Conservation (phyloP, 495 filamentous ascomycete genomes). For the Penicillium ochrochloron region DNA sequence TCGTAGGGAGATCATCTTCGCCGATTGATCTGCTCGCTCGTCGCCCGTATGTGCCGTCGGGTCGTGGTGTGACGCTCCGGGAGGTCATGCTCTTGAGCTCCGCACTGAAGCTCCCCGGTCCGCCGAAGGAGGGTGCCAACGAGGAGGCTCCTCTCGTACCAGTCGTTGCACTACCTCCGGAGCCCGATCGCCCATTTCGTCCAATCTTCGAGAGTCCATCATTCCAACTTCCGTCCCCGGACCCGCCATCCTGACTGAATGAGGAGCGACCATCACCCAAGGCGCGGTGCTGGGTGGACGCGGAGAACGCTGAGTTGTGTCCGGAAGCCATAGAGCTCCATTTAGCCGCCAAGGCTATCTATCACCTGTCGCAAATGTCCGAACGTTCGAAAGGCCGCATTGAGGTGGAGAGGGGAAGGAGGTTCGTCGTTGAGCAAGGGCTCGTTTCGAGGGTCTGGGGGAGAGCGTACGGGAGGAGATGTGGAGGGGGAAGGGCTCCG, state of each 20-base stretch:
- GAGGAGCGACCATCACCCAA: slow-evolving; percentile 60
- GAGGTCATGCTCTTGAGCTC: slow-evolving; percentile 79
- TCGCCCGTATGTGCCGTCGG: slow-evolving; percentile 59
- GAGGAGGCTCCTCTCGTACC: slow-evolving; percentile 62
- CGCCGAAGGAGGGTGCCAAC: slow-evolving; percentile 65
- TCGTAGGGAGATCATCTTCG: slow-evolving; percentile 58
- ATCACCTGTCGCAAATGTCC: slow-evolving; percentile 45
- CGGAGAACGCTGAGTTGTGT: slow-evolving; percentile 58
- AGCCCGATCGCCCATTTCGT: slow-evolving; percentile 57
- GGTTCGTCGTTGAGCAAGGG: slow-evolving; percentile 35
- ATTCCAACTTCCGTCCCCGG: slow-evolving; percentile 52
- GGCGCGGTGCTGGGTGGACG: slow-evolving; percentile 69
- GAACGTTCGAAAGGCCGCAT: slow-evolving; percentile 40
- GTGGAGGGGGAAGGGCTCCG: slow-evolving; percentile 20
- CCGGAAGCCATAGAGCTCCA: slow-evolving; percentile 57
- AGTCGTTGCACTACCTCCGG: slow-evolving; percentile 64
- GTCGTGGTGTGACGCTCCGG: slow-evolving; percentile 69
- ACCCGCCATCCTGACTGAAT: slow-evolving; percentile 59
- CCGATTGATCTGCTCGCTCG: slow-evolving; percentile 69
- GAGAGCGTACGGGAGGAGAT: slow-evolving; percentile 33
- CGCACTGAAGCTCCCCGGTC: slow-evolving; percentile 91
- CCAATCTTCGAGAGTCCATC: slow-evolving; percentile 47
- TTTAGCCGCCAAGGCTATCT: slow-evolving; percentile 46
- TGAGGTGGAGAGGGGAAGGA: slow-evolving; percentile 32
- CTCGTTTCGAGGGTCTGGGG: slow-evolving; percentile 26